These are phyloP conservation scores for Scorias spongiosa DNA, from an alignment of 2,329 filamentous ascomycete genomes.

Conservation along the genomic window DNA sequence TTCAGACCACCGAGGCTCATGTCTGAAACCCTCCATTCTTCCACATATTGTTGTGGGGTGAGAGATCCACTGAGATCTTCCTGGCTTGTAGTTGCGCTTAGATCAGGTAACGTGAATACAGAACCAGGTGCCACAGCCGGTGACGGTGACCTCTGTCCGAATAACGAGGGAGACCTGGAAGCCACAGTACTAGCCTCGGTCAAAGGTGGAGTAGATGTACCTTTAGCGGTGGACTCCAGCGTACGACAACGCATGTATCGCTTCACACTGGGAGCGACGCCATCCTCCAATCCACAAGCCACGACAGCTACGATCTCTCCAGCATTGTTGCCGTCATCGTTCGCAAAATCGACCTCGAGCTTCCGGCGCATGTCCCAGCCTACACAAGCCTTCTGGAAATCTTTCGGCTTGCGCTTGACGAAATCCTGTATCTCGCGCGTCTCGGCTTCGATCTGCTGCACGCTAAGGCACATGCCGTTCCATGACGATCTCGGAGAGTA, in stretches of 20 bases:
- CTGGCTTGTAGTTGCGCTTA: conserved; percentile 11
- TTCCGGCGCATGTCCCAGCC: conserved; percentile 86
- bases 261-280: conserved; percentile 35
- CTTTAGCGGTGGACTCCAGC: conserved; percentile 9
- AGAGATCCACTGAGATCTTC: conserved; percentile 13
- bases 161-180: conserved; percentile 30
- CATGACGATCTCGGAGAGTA: conserved; percentile 72
- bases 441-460: conserved; percentile 57
- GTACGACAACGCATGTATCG: conserved; percentile 43
- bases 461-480: conserved; percentile 53
- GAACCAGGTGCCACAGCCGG: conserved; percentile 17
- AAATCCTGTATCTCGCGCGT: conserved; percentile 70
- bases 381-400: conserved; percentile 63
- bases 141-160: conserved; percentile 30
- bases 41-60: conserved; percentile 22
- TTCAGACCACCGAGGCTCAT: conserved; percentile 47
- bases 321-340: conserved; percentile 57
- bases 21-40: conserved; percentile 52
- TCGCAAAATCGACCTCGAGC: conserved; percentile 78
- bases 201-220: conserved; percentile 12
- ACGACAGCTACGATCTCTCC: conserved; percentile 68
- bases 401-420: conserved; percentile 53
- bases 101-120: conserved; percentile 10
- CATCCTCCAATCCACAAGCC: conserved; percentile 52
- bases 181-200: conserved; percentile 11